These are phyloP conservation scores for Jackrogersella minutella DNA, from an alignment of 495 filamentous ascomycete genomes.

Conservation along the genomic window DNA sequence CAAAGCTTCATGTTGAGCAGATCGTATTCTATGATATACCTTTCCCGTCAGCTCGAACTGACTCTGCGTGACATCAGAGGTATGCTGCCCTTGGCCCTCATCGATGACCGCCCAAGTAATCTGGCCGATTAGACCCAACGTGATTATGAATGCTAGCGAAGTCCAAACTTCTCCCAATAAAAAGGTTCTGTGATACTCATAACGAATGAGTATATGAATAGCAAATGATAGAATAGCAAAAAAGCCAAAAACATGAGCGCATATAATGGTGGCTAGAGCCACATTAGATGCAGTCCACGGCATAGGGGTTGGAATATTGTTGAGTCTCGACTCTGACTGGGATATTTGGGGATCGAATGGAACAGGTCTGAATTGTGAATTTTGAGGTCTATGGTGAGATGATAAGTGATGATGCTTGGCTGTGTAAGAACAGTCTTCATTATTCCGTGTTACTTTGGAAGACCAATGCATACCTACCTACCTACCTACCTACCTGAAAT, in stretches of 20 bases:
- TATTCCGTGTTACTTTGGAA: no score
- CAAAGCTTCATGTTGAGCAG: background rate
- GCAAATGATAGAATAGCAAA: conserved; percentile 4
- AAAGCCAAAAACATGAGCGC: conserved; percentile 21
- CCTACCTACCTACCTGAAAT: no score
- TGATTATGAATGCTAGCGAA: conserved; percentile 5
- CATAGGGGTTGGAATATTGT: background rate
- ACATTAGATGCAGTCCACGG: conserved; percentile 6
- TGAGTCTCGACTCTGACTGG: no score
- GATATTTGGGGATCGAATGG: background rate
- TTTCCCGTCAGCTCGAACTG: conserved; percentile 11
- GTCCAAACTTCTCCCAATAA: background rate
- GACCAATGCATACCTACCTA: no score
- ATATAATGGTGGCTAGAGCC: conserved; percentile 34
- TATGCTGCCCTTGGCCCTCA: conserved; percentile 24
- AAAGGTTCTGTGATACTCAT: background rate
- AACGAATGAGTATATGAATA: background rate
- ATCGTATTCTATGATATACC: background rate
- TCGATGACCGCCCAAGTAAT: conserved; percentile 25
- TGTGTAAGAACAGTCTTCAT: no score
- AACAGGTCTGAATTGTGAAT: background rate
- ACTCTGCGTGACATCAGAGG: conserved; percentile 5
- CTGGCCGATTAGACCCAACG: conserved; percentile 16
- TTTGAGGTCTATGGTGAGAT: background rate
- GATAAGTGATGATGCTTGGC: no score